Conservation (phyloP, 257 asterid genomes). For the Prunella vulgaris region DNA sequence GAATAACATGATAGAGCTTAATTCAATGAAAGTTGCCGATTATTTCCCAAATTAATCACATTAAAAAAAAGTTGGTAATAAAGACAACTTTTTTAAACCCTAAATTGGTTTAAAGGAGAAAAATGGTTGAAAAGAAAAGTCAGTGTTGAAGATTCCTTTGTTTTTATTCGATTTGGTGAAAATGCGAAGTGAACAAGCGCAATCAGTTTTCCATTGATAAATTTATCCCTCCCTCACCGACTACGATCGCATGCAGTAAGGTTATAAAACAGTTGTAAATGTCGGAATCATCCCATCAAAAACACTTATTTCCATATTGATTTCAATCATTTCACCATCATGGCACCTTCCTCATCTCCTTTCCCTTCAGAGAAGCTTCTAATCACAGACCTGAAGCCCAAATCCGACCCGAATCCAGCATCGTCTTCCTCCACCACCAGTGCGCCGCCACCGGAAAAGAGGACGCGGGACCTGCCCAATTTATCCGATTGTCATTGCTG, state of each 20-base stretch:
- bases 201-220: not conserved
- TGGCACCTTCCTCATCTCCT: constrained; percentile 31
- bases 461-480: constrained; percentile 72
- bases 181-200: not conserved
- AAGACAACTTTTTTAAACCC: not conserved
- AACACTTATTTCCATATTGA: not conserved
- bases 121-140: not conserved
- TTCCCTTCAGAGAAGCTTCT: constrained; percentile 39
- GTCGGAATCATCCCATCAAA: not conserved
- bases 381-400: constrained; percentile 27
- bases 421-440: constrained; percentile 37
- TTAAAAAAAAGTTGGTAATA: not conserved
- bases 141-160: not conserved
- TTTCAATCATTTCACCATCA: constrained; percentile 4
- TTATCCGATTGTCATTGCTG: constrained; percentile 82
- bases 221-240: not conserved
- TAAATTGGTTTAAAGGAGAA: not conserved
- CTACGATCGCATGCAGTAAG: not conserved
- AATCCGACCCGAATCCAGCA: constrained; percentile 24
- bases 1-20: not conserved
- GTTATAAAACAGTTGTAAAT: not conserved
- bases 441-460: constrained; percentile 33
- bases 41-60: not conserved
- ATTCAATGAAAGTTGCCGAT: not conserved
- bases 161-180: not conserved